phyloP scores from a whole-genome alignment of 176 grass and related monocot species.

The Raddia guianensis region DNA sequence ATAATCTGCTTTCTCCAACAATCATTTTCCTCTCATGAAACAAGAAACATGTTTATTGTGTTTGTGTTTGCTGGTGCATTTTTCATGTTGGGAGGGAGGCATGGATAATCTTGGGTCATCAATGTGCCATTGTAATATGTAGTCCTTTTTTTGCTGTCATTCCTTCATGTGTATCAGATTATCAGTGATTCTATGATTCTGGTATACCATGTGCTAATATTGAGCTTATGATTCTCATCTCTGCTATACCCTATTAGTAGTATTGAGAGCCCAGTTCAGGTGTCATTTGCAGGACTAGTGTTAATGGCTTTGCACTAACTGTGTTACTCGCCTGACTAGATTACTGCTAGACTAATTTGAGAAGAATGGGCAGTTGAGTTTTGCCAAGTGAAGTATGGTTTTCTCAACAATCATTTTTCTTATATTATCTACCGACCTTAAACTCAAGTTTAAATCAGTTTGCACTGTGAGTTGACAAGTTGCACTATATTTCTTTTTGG shows the following conservation, averaged over 20 bases:
- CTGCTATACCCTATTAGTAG: background rate
- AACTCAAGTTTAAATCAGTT: background rate
- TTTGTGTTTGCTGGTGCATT: background rate
- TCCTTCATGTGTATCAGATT: background rate
- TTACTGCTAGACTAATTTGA: conserved; percentile 39
- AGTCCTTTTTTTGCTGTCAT: background rate
- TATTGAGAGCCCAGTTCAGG: background rate
- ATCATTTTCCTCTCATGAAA: conserved; percentile 74
- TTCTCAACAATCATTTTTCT: conserved; percentile 61
- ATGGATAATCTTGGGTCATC: background rate
- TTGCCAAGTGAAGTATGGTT: background rate
- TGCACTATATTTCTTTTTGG: background rate
- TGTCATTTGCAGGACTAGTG: conserved; percentile 17
- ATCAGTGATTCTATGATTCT: background rate
- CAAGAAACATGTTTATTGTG: background rate
- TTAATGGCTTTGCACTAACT: conserved; percentile 12
- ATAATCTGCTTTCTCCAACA: conserved; percentile 61
- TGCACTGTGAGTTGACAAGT: background rate
- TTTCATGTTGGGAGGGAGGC: background rate
- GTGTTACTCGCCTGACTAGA: conserved; percentile 2
- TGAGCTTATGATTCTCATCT: background rate
- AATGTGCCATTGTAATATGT: background rate
- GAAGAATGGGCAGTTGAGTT: conserved; percentile 56
- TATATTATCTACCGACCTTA: background rate
- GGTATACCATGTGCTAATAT: too few relatives aligned